These are phyloP conservation scores for Volvariella surrecta DNA, from an alignment of 1,284 basidiomycete species.

Conservation along the genomic window DNA sequence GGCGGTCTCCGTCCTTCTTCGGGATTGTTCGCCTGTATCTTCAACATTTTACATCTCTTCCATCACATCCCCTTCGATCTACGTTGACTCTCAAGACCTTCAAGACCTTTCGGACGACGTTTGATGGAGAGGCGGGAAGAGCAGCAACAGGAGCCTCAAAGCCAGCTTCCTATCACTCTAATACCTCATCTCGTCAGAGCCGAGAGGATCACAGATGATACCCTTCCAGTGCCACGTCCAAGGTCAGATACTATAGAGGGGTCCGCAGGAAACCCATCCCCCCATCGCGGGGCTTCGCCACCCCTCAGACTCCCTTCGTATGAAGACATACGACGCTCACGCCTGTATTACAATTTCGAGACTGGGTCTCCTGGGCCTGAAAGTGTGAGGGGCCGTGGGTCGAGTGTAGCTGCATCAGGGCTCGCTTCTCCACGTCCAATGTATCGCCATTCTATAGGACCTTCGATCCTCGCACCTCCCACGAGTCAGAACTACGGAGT, in stretches of 20 bases:
- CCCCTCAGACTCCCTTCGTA: not conserved
- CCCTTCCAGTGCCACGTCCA: not conserved
- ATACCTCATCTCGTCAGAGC: conserved; percentile 30
- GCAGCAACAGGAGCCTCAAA: conserved; percentile 21
- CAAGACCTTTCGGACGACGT: conserved; percentile 9
- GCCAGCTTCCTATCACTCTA: conserved; percentile 40
- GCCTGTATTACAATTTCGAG: not conserved
- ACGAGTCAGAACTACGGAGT: conserved; percentile 16
- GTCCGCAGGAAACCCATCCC: not conserved
- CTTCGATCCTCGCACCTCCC: conserved; percentile 15
- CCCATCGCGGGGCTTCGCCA: not conserved
- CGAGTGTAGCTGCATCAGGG: not conserved
- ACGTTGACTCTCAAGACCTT: conserved; percentile 13
- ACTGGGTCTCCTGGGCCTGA: not conserved
- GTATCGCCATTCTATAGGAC: conserved; percentile 8
- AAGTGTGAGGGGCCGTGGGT: not conserved
- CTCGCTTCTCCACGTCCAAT: not conserved
- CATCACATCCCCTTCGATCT: conserved; percentile 8
- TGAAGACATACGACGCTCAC: not conserved
- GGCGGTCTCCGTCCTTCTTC: conserved; percentile 19
- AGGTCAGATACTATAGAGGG: not conserved
- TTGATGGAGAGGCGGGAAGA: conserved; percentile 25
- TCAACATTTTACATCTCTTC: conserved; percentile 10
- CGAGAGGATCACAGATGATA: conserved; percentile 18
- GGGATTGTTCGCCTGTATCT: conserved; percentile 15